These are phyloP conservation scores for Aaosphaeria arxii DNA, from an alignment of 2,329 filamentous ascomycete genomes.

Conservation along the genomic window DNA sequence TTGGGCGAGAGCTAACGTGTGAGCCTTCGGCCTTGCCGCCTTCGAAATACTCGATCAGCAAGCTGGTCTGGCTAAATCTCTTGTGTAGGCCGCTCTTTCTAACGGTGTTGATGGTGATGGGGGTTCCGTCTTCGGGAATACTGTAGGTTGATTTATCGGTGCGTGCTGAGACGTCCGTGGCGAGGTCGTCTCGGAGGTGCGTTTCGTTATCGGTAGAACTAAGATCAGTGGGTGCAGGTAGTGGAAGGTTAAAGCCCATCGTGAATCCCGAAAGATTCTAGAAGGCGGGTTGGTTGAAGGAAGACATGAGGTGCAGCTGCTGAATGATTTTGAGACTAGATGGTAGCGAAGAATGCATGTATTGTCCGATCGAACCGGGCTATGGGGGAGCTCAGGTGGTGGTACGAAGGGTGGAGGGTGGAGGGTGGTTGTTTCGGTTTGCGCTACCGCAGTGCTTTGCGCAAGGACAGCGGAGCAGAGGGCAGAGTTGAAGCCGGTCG, in stretches of 20 bases:
- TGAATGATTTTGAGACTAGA: constrained; percentile 6
- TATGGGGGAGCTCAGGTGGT: too few relatives aligned
- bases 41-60: constrained; percentile 95
- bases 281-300: constrained; percentile 20
- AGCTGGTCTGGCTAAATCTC: constrained; percentile 75
- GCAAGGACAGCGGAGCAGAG: too few relatives aligned
- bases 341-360: not conserved
- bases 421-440: too few relatives aligned
- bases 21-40: constrained; percentile 62
- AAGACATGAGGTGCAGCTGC: constrained; percentile 26
- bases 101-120: constrained; percentile 84
- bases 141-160: constrained; percentile 73
- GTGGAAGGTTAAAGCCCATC: constrained; percentile 57
- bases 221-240: constrained; percentile 76
- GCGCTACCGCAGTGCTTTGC: too few relatives aligned
- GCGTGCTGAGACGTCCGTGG: constrained; percentile 65
- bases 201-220: constrained; percentile 58
- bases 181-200: constrained; percentile 50
- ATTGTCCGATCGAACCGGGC: too few relatives aligned
- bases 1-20: constrained; percentile 68
- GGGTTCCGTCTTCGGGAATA: constrained; percentile 81
- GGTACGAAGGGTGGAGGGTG: too few relatives aligned
- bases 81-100: constrained; percentile 57
- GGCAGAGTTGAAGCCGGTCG: too few relatives aligned
- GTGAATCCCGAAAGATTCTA: constrained; percentile 29